Conservation (phyloP, 2,329 filamentous ascomycete genomes). For the Aspergillus sp. region DNA sequence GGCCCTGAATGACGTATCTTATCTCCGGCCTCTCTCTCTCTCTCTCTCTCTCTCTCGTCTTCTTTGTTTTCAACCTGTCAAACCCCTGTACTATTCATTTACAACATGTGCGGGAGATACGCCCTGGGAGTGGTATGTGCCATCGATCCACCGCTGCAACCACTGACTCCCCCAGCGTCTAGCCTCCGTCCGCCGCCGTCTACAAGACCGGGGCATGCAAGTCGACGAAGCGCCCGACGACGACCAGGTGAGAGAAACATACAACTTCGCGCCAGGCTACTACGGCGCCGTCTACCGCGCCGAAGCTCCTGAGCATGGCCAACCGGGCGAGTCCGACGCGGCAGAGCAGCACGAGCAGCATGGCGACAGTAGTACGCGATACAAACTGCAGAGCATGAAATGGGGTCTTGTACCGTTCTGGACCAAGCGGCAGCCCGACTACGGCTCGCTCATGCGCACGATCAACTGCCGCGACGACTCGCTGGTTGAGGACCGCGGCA, state of each 20-base stretch:
- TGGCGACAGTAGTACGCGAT: conserved; percentile 44
- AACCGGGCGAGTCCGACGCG: conserved; percentile 9
- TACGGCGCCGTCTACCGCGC: conserved; percentile 79
- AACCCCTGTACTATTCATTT: too few species aligned
- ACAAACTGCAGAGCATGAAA: conserved; percentile 86
- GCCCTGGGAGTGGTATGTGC: conserved; percentile 51
- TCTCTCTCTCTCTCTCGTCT: too few species aligned
- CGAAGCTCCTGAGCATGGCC: conserved; percentile 53
- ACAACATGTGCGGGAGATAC: conserved; percentile 60
- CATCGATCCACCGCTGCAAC: not conserved
- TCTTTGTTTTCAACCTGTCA: too few species aligned
- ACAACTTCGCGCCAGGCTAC: conserved; percentile 88
- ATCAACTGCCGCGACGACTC: conserved; percentile 96
- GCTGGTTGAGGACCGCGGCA: conserved; percentile 61
- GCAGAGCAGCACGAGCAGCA: conserved; percentile 4
- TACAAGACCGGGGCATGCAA: conserved; percentile 65
- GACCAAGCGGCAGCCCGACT: conserved; percentile 76
- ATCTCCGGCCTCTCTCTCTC: too few species aligned
- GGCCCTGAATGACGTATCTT: too few species aligned
- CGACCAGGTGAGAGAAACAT: conserved; percentile 61
- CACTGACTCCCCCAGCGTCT: conserved; percentile 49
- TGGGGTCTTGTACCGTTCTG: conserved; percentile 93
- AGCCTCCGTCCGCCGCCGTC: conserved; percentile 61
- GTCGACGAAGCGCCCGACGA: conserved; percentile 64
- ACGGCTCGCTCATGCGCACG: conserved; percentile 68